Conservation (phyloP, 768 basidiomycete genomes). For the Tylopilus sp. region DNA sequence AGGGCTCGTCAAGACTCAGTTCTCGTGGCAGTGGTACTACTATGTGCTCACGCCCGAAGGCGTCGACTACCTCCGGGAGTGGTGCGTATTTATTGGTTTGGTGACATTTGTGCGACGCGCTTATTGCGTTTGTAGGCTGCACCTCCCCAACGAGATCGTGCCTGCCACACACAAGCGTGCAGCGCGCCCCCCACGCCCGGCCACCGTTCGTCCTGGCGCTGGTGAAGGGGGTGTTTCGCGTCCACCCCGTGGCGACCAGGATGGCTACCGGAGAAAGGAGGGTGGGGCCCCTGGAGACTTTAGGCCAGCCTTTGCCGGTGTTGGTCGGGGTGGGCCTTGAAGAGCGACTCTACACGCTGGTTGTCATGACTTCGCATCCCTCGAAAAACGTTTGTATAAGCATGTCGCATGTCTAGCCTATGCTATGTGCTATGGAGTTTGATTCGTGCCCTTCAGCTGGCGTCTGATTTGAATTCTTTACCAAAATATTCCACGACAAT, state of each 20-base stretch:
- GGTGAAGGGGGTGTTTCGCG: slow-evolving; percentile 82
- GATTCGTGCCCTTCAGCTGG: too few species aligned
- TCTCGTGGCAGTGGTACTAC: slow-evolving; percentile 99
- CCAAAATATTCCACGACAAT: slow-evolving; percentile 47
- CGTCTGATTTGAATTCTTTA: too few species aligned
- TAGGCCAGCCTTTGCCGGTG: slow-evolving; percentile 84
- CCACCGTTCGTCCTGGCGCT: slow-evolving; percentile 64
- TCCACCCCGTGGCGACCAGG: slow-evolving; percentile 83
- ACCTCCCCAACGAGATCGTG: slow-evolving; percentile 94
- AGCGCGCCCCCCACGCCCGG: slow-evolving; percentile 80
- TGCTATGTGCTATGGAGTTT: slow-evolving; percentile 22
- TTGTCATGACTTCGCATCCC: neutral
- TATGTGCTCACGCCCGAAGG: slow-evolving; percentile 97
- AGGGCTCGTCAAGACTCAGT: slow-evolving; percentile 97
- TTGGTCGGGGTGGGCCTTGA: slow-evolving; percentile 84
- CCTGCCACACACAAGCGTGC: slow-evolving; percentile 98
- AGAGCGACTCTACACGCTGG: slow-evolving; percentile 37
- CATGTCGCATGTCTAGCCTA: slow-evolving; percentile 28
- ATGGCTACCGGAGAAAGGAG: slow-evolving; percentile 89
- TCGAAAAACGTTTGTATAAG: slow-evolving; percentile 25
- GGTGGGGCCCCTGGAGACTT: slow-evolving; percentile 84
- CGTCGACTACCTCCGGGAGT: slow-evolving; percentile 82
- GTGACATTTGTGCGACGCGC: neutral
- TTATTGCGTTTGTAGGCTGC: slow-evolving; percentile 56
- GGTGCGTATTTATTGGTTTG: slow-evolving; percentile 34